Conservation (phyloP, 1,139 yeast species). For the Lodderomyces parapsilosis region DNA sequence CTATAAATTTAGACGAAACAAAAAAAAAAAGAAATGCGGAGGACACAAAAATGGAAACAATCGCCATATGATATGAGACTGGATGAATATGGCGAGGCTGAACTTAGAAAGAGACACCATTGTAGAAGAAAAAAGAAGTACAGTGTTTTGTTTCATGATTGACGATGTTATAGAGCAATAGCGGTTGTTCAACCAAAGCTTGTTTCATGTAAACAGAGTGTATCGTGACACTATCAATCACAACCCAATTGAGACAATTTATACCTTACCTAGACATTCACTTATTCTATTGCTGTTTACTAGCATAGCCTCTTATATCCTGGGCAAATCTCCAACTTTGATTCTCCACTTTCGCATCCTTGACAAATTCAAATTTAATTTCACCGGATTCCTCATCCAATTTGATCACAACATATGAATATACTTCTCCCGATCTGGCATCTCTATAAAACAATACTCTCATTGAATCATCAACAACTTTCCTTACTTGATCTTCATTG, state of each 20-base stretch:
- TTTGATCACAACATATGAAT: constrained; percentile 76
- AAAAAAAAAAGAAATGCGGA: neutral
- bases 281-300: constrained; percentile 35
- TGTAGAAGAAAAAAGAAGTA: neutral
- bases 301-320: constrained; percentile 88
- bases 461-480: constrained; percentile 81
- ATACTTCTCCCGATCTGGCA: constrained; percentile 88
- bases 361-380: constrained; percentile 53
- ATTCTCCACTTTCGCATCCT: constrained; percentile 62
- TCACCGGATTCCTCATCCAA: constrained; percentile 36
- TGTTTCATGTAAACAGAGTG: too few species aligned
- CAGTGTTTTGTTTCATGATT: too few species aligned
- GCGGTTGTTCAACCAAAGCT: too few species aligned
- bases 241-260: too few species aligned
- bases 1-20: neutral
- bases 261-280: neutral
- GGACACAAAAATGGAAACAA: neutral
- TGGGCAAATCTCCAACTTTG: constrained; percentile 94
- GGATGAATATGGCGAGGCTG: too few species aligned
- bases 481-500: constrained; percentile 71
- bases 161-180: too few species aligned
- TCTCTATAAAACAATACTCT: constrained; percentile 94
- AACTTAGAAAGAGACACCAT: neutral
- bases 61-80: neutral
- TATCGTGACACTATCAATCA: too few species aligned